Evolutionary conservation across 139 green algal species (phyloP).

Genomic region (Bryopsis sp.): DNA sequence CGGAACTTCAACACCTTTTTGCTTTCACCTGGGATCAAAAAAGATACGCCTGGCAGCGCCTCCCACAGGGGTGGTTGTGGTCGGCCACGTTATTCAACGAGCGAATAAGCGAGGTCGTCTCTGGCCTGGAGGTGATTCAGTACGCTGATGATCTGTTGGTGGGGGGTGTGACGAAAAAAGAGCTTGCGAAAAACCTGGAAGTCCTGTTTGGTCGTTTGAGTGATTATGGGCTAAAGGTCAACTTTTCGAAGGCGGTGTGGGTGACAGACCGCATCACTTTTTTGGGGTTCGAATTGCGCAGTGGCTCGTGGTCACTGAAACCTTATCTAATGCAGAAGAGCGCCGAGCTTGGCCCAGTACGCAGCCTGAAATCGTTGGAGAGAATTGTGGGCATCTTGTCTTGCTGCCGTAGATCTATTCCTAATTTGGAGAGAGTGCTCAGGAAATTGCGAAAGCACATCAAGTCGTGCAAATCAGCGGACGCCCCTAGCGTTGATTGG

Average conservation of each 20-base stretch:
- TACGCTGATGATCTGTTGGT: conserved; percentile 15
- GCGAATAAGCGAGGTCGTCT: conserved; percentile 8
- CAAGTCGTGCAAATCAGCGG: not conserved
- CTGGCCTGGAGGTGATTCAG: not conserved
- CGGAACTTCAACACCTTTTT: not conserved
- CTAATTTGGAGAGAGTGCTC: conserved; percentile 1
- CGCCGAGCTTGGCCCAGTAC: not conserved
- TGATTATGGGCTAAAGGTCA: conserved; percentile 16
- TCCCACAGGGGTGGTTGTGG: conserved; percentile 18
- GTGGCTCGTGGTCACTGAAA: not conserved
- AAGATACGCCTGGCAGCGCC: conserved; percentile 1
- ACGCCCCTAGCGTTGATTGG: not conserved
- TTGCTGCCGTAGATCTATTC: not conserved
- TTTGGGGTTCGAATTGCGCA: conserved; percentile 1
- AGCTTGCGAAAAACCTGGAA: not conserved
- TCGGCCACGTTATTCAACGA: conserved; percentile 10
- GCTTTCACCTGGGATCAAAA: conserved; percentile 3
- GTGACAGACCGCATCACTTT: not conserved
- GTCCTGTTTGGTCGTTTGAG: conserved; percentile 2
- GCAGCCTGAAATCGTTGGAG: not conserved
- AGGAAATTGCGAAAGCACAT: not conserved
- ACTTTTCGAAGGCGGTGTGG: conserved; percentile 7
- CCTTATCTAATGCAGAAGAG: not conserved
- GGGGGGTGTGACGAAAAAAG: conserved; percentile 2
- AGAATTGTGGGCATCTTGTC: conserved; percentile 11